Conservation (phyloP, 2,329 filamentous ascomycete species). For the Microascus cirrosus region DNA sequence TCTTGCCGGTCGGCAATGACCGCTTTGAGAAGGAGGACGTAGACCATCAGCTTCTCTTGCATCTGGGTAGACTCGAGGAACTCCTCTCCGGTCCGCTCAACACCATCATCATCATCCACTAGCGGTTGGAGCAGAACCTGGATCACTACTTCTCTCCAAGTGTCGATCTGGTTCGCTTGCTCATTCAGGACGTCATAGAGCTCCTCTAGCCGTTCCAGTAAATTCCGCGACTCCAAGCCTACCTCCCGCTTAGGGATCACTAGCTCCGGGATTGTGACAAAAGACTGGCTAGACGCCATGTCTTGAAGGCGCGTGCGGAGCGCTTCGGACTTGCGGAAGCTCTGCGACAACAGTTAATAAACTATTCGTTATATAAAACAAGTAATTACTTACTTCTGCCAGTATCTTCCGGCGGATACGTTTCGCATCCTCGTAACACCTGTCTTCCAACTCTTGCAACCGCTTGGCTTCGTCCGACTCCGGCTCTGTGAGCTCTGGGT, state of each 20-base stretch:
- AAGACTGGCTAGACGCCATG: conserved; percentile 38
- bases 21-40: conserved; percentile 67
- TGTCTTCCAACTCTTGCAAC: conserved; percentile 59
- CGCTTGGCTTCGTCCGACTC: conserved; percentile 55
- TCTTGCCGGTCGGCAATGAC: conserved; percentile 70
- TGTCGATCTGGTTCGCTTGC: conserved; percentile 59
- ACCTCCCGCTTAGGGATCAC: conserved; percentile 33
- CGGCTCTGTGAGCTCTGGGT: conserved; percentile 50
- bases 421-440: conserved; percentile 71
- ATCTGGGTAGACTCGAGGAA: conserved; percentile 78
- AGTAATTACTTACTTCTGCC: conserved; percentile 33
- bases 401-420: conserved; percentile 67
- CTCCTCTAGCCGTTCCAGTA: conserved; percentile 54
- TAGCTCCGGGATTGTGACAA: conserved; percentile 51
- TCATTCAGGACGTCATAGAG: conserved; percentile 57
- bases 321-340: conserved; percentile 16
- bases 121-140: conserved; percentile 63
- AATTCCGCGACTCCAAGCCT: conserved; percentile 62
- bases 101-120: conserved; percentile 66
- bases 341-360: neutral
- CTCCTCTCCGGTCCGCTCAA: conserved; percentile 77
- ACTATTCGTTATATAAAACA: conserved; percentile 4
- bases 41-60: conserved; percentile 82
- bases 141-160: conserved; percentile 65
- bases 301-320: conserved; percentile 53